phyloP scores from a whole-genome alignment of 2,329 filamentous ascomycete species.

The Arachnomyces sp. region DNA sequence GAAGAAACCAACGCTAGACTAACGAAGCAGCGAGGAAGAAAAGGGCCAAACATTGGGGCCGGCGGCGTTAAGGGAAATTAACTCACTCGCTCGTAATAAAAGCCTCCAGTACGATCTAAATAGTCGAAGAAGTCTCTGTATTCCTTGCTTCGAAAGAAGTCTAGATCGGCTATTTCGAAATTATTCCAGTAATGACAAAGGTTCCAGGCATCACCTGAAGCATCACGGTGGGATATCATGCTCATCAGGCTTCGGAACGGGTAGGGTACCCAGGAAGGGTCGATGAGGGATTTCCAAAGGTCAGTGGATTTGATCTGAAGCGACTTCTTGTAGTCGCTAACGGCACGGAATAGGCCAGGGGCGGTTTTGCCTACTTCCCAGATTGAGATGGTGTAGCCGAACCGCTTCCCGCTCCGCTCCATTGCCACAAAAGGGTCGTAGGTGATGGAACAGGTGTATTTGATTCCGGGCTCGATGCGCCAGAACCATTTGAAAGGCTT shows the following conservation, averaged over 20 bases:
- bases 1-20: too few relatives aligned
- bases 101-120: slow-evolving; percentile 96
- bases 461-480: slow-evolving; percentile 98
- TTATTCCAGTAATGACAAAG: slow-evolving; percentile 99
- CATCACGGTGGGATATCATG: slow-evolving; percentile 68
- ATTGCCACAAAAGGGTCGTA: slow-evolving; percentile 97
- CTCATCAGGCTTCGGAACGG: slow-evolving; percentile 63
- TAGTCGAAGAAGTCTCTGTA: slow-evolving; percentile 98
- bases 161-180: slow-evolving; percentile 90
- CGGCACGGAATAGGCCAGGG: slow-evolving; percentile 96
- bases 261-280: slow-evolving; percentile 76
- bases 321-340: slow-evolving; percentile 87
- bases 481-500: slow-evolving; percentile 99
- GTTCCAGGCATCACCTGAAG: slow-evolving; percentile 95
- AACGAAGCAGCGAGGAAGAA: slow-evolving; percentile 27
- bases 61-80: slow-evolving; percentile 5
- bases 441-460: slow-evolving; percentile 99
- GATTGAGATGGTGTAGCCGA: slow-evolving; percentile 96
- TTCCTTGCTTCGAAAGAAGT: slow-evolving; percentile 94
- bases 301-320: slow-evolving; percentile 87
- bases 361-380: slow-evolving; percentile 97
- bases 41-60: slow-evolving; percentile 7
- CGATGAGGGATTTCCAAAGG: slow-evolving; percentile 97
- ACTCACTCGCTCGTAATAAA: slow-evolving; percentile 95
- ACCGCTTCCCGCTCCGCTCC: slow-evolving; percentile 91